Base-by-base conservation (phyloP, 139 green algal species). In the Ostreobium quekettii region DNA sequence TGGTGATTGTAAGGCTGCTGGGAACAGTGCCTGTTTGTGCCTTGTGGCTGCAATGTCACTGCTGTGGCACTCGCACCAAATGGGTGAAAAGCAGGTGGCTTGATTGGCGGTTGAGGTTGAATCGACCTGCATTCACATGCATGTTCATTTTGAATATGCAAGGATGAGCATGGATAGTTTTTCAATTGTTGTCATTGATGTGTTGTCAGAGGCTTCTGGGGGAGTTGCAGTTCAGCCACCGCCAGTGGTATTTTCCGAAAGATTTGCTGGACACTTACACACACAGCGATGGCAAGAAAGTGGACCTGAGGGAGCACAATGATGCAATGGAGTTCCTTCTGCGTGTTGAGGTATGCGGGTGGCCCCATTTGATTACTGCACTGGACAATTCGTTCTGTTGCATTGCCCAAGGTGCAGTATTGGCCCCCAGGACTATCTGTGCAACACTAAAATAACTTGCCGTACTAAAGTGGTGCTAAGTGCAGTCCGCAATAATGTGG, bases 301-400 rank as follows among this genome's bases (percentile, higher is more conserved):
- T 66, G 4, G 59, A 66, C 47, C 15, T 66, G 4, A 38, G 59
- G 47, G 32, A 66, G 47, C 59, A 66, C 32, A 31, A 66, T 33
- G 59, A 66, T 42, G 59, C 59, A 8, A 28, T 66, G 24, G 59
- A 66, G 30, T 66, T 66, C 59, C 47, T 66, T n/a, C n/a, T n/a
- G n/a, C n/a, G n/a, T n/a, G n/a, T n/a, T n/a, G n/a, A n/a, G n/a
- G n/a, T n/a, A n/a, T n/a, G n/a, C n/a, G n/a, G n/a, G n/a, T n/a
- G n/a, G n/a, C n/a, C n/a, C n/a, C n/a, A n/a, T n/a, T n/a, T n/a
- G n/a, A n/a, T n/a, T n/a, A n/a, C n/a, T n/a, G n/a, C n/a, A n/a
- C n/a, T n/a, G n/a, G n/a, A n/a, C n/a, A n/a, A n/a, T n/a, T n/a
- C n/a, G n/a, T n/a, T n/a, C n/a, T n/a, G n/a, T n/a, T n/a, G n/a